Evolutionary conservation across 1,139 yeast genomes (phyloP), one percentile per base, ranked within the genome.

Genomic region (Blastobotrys aristatus): DNA sequence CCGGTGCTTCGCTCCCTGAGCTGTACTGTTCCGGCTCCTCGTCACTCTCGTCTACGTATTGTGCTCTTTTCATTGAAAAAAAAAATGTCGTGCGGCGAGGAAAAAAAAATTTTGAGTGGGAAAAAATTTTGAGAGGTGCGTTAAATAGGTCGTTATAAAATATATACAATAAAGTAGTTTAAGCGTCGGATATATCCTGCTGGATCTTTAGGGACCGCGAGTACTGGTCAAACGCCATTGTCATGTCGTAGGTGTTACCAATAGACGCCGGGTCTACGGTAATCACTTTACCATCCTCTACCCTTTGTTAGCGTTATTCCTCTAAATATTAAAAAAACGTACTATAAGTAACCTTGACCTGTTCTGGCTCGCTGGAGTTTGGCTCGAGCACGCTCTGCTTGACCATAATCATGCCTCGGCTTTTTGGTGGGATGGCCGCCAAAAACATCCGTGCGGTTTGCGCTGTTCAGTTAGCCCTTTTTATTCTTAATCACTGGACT

Each of bases 401-500:
- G 7, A 68, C 54, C 43, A 56, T 54, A 41, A 68, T 53, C 18
- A 51, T 51, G 17, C 55, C 52, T 18, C 72, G 60, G 24, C 57
- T 53, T 36, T 58, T 53, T n/a, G 72, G 86, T 18, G 97, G 97
- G 49, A 90, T 77, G 49, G 88, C 76, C 16, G 95, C 77, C 46
- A 90, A 76, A 60, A 90, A 83, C 17, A 86, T 71, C 58, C 97
- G 79, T 2, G 95, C 90, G 6, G 87, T 74, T 65, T 82, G 84
- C 36, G 92, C 95, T 62, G 51, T 13, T 4, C 27, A 13, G 34
- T 24, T 24, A 24, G 27, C 27, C 10, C 27, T 7, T n/a, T 22
- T 27, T 30, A 26, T 7, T n/a, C 27, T 27, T 30, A 26, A 16
- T 7, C 33, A 30, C 4, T 30, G 33, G 33, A 70, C 77, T 51